Conservation (phyloP, 176 grass and related monocot species). For the Leersia perrieri region DNA sequence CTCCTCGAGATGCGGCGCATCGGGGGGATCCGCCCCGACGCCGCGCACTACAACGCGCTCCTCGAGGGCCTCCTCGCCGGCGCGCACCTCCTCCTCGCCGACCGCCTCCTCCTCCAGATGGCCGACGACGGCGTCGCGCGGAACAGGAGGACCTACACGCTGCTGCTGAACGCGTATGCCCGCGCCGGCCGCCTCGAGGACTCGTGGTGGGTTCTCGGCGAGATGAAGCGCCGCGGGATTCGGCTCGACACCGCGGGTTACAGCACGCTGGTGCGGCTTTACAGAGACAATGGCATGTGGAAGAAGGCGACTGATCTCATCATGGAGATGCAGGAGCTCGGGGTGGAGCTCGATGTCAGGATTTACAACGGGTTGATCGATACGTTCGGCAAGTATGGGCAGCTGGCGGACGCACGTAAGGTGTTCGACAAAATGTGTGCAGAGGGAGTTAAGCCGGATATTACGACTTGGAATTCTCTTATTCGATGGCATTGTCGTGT, state of each 20-base stretch:
- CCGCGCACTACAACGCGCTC: conserved; percentile 68
- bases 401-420: conserved; percentile 53
- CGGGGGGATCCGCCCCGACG: conserved; percentile 35
- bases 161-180: conserved; percentile 65
- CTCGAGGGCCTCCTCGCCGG: conserved; percentile 59
- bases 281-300: conserved; percentile 90
- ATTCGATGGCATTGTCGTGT: conserved; percentile 69
- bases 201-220: conserved; percentile 76
- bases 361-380: conserved; percentile 81
- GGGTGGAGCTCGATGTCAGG: conserved; percentile 47
- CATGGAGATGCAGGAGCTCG: conserved; percentile 72
- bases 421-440: conserved; percentile 70
- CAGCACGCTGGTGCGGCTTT: conserved; percentile 56
- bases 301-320: conserved; percentile 84
- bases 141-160: conserved; percentile 56
- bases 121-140: conserved; percentile 56
- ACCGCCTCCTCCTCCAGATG: conserved; percentile 81
- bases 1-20: conserved; percentile 67
- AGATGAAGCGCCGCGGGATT: conserved; percentile 63
- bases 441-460: conserved; percentile 67
- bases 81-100: conserved; percentile 60
- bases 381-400: conserved; percentile 67
- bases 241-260: conserved; percentile 53
- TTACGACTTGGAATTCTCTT: conserved; percentile 67
- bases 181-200: conserved; percentile 72